Base-by-base conservation (phyloP, 2,329 filamentous ascomycete genomes). In the Cylindrodendrum hubeiense region DNA sequence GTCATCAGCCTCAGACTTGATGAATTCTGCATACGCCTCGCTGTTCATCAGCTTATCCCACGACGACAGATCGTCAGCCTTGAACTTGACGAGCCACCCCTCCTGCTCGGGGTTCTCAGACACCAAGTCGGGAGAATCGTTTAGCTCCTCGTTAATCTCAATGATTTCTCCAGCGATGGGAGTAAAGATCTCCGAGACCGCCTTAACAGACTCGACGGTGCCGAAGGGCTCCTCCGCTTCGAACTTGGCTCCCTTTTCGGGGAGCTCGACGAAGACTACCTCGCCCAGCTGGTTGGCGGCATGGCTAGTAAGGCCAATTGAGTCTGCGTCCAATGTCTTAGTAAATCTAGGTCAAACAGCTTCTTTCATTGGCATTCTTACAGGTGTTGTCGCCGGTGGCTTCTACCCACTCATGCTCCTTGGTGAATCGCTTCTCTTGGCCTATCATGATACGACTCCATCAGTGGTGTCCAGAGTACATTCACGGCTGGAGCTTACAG, bases 381-480 rank as follows among this genome's bases (percentile, higher is more conserved):
- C 74, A 75, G 15, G 72, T 93, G 76, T 89, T 89, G 79, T 94
- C 91, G 7, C 60, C 44, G 6, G 68, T 89, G 53, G 96, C 82
- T 79, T 96, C 92, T 78, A 97, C 88, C 94, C 94, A 97, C 84
- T 97, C 94, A 84, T 97, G 94, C 78, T 96, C 94, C 78, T 94
- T 90, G 60, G 94, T 97, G 85, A 95, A 97, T 79, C 67, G 66
- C 44, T 67, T 73, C 17, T 67, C 66, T 4, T 71, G 63, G 17
- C 66, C 72, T 74, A n/a, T n/a, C n/a, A n/a, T n/a, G 15, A 21
- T 2, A 30, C 3, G 19, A 12, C 3, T 13, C 9, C 21, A 37
- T 59, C 28, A 47, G 33, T 10, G 4, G 28, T 19, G 46, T 17
- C 10, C 8, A 10, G 21, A 24, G 51, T 8, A 8, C 30, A 2